These are phyloP conservation scores for Porogramme epimiltina DNA, from an alignment of 1,284 basidiomycete genomes.

Conservation along the genomic window DNA sequence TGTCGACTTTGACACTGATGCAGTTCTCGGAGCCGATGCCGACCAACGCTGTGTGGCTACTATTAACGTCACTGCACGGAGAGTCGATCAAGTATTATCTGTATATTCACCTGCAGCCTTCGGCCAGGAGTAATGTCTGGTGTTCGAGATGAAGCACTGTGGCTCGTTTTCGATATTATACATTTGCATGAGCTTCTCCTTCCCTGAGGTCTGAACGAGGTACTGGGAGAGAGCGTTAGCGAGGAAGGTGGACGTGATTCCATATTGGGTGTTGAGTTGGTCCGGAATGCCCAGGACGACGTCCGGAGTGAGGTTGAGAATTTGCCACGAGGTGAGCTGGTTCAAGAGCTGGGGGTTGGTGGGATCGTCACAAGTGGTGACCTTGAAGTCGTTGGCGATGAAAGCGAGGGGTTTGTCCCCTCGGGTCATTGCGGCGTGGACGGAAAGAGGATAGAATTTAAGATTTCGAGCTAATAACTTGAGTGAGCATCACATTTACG, in stretches of 20 bases:
- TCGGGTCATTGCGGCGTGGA: slow-evolving; percentile 32
- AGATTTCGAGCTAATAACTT: slow-evolving; percentile 35
- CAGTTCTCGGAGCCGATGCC: slow-evolving; percentile 46
- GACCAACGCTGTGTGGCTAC: no score
- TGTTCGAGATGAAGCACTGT: slow-evolving; percentile 33
- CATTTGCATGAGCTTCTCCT: slow-evolving; percentile 32
- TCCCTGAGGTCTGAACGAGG: slow-evolving; percentile 39
- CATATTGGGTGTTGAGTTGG: slow-evolving; percentile 30
- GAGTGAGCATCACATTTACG: not conserved
- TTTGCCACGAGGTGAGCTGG: slow-evolving; percentile 32
- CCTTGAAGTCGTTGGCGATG: slow-evolving; percentile 31
- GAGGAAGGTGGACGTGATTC: slow-evolving; percentile 29
- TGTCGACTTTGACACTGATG: slow-evolving; percentile 39
- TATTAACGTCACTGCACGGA: no score
- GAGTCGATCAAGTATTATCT: slow-evolving; percentile 27
- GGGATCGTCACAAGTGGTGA: slow-evolving; percentile 26
- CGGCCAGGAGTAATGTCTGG: slow-evolving; percentile 51
- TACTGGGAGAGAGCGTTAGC: slow-evolving; percentile 31
- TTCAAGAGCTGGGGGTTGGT: slow-evolving; percentile 18
- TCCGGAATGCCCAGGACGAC: slow-evolving; percentile 32
- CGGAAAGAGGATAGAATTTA: slow-evolving; percentile 42
- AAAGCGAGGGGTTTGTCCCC: slow-evolving; percentile 29
- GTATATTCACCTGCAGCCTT: slow-evolving; percentile 42
- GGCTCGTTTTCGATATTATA: slow-evolving; percentile 28
- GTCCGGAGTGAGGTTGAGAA: slow-evolving; percentile 34